A percentile compares a stretch with the other conserved stretches of the same genome.
These are phyloP conservation scores for Nicotiana paniculata DNA, from an alignment of 257 asterid species.

Conservation along the genomic window DNA sequence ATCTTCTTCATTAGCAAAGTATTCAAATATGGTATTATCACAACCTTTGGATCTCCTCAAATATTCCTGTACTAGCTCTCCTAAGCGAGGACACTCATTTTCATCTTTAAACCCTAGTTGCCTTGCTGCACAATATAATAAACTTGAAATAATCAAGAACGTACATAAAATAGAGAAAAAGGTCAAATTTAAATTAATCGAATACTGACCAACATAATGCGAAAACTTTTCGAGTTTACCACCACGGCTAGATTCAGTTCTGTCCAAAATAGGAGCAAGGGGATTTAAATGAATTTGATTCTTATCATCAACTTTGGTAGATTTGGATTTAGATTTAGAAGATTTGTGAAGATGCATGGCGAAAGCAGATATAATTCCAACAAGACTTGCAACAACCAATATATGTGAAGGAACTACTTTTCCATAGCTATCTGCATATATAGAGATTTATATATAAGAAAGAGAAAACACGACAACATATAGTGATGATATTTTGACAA, in stretches of 20 bases:
- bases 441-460: not conserved
- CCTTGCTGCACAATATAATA: constrained; percentile 39
- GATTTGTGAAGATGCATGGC: constrained; percentile 44
- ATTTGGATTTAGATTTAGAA: constrained; percentile 13
- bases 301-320: constrained; percentile 13
- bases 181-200: not conserved
- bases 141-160: not conserved
- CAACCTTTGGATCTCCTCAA: constrained; percentile 58
- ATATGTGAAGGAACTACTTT: constrained; percentile 10
- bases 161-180: not conserved
- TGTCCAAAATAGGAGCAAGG: constrained; percentile 57
- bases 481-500: not conserved
- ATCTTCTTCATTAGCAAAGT: constrained; percentile 37
- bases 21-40: constrained; percentile 58
- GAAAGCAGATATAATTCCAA: constrained; percentile 44
- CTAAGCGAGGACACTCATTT: constrained; percentile 50
- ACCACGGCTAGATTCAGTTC: constrained; percentile 46
- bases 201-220: constrained; percentile 57
- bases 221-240: constrained; percentile 62
- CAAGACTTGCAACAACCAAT: constrained; percentile 39
- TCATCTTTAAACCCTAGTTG: constrained; percentile 76
- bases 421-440: not conserved
- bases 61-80: constrained; percentile 52
- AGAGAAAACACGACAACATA: not conserved
- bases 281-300: not conserved